Evolutionary conservation across 2,329 filamentous ascomycete species (phyloP).

Genomic region (Incumbomyces delicatus): DNA sequence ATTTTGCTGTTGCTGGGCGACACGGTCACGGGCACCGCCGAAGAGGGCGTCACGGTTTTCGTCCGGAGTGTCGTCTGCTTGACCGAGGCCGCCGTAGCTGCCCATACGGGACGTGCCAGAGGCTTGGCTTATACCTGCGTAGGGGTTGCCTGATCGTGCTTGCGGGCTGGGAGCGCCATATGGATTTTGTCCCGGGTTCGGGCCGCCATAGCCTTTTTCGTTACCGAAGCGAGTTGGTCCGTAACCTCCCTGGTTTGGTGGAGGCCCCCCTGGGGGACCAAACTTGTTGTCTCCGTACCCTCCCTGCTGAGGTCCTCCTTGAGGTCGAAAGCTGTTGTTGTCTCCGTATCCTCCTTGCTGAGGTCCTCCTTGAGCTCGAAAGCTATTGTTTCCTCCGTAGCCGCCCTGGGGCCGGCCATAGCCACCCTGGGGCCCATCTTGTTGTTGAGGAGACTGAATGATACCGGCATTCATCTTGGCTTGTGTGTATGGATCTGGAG

Average conservation of each 20-base stretch:
- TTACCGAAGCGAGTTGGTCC: conserved; percentile 34
- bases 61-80: conserved; percentile 40
- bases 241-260: conserved; percentile 26
- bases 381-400: conserved; percentile 20
- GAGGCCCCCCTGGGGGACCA: not conserved
- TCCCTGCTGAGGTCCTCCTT: conserved; percentile 14
- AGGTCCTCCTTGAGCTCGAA: conserved; percentile 9
- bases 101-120: conserved; percentile 37
- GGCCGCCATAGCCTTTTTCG: conserved; percentile 40
- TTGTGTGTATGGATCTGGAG: conserved; percentile 45
- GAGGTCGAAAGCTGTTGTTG: conserved; percentile 10
- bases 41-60: conserved; percentile 50
- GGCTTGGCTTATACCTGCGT: conserved; percentile 24
- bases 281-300: conserved; percentile 20
- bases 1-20: conserved; percentile 30
- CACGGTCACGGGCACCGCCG: conserved; percentile 44
- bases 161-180: conserved; percentile 31
- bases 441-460: conserved; percentile 24
- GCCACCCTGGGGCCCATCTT: conserved; percentile 6
- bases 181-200: conserved; percentile 33
- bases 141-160: conserved; percentile 27
- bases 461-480: conserved; percentile 37
- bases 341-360: conserved; percentile 22
- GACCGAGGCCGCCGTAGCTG: conserved; percentile 48
- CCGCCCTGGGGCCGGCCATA: conserved; percentile 12